Base-by-base conservation (phyloP, 306 rosid species). In the Delonix regia region DNA sequence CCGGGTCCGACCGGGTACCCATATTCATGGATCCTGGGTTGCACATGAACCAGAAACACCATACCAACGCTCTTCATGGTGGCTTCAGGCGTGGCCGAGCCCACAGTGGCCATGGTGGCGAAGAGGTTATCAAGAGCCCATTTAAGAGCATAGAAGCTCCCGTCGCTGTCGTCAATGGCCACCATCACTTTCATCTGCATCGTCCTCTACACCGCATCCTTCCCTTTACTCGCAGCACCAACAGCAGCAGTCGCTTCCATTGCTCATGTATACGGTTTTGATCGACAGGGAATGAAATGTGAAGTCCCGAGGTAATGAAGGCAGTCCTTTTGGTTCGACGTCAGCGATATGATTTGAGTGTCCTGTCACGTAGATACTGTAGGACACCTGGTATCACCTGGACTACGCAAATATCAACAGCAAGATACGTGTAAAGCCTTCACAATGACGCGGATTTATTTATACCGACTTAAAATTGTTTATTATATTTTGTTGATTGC, bases 91-190 rank as follows among this genome's bases (percentile, higher is more conserved):
- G 78, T 21, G 21, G 49, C 21, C 2, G 24, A 18, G 10, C 51
- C 59, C 61, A 41, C 42, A 34, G 52, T 12, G 36, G 67, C 60
- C 24, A 65, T 25, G 24, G 69, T 22, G 16, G 9, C 14, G 5
- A 86, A 81, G 11, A 88, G 80, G 47, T 79, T 63, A 39, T 86
- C 78, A 0, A 86, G 85, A 7, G 84, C 77, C 88, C 89, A 86
- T 49, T 66, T 51, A 1, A 86, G 85, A 0, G 85, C 85, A 38
- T 79, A 65, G 77, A 79, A 86, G 76, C 92, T 88, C 3, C 42
- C 76, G 0, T 84, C 86, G 21, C 89, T 83, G 38, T 84, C 85
- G 75, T 88, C 92, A 19, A 88, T 51, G 1, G 85, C 92, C 76
- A 88, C 88, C 88, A 88, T 74, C 72, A 84, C 87, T 67, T 48